These are phyloP conservation scores for Tolypocladium guangdongense DNA, from an alignment of 2,329 filamentous ascomycete species.

Conservation along the genomic window DNA sequence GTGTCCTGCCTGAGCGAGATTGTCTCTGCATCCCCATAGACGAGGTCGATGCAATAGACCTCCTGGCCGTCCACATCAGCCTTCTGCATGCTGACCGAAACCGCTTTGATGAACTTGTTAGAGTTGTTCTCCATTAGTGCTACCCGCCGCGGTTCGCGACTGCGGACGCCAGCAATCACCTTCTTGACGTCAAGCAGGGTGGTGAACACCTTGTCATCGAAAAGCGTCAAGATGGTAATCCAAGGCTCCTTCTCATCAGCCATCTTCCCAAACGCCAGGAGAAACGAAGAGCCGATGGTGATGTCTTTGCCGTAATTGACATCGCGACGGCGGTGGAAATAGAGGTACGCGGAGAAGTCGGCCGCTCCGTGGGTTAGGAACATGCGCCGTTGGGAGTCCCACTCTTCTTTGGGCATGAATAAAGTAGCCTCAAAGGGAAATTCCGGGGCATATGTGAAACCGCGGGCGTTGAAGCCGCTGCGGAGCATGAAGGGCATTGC, in stretches of 20 bases:
- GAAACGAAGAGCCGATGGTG: neutral
- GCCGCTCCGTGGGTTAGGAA: constrained; percentile 2
- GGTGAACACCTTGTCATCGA: neutral
- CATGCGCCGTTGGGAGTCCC: constrained; percentile 3
- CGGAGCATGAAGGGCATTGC: constrained; percentile 3
- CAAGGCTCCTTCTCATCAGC: neutral
- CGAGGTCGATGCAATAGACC: constrained; percentile 3
- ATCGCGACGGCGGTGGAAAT: neutral
- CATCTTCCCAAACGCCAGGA: constrained; percentile 1
- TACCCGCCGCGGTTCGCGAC: neutral
- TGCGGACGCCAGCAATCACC: neutral
- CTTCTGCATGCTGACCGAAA: constrained; percentile 1
- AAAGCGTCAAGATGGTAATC: neutral
- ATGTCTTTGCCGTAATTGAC: neutral
- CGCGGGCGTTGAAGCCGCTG: constrained; percentile 2
- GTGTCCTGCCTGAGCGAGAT: too few relatives aligned
- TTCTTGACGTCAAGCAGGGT: neutral
- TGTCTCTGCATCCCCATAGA: neutral
- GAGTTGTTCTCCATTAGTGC: neutral
- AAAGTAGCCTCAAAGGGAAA: constrained; percentile 2
- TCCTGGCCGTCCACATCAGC: neutral
- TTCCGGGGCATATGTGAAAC: neutral
- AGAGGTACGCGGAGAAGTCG: constrained; percentile 1
- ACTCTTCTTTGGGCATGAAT: constrained; percentile 1
- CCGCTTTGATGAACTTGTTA: neutral